These are phyloP conservation scores for Bryoglossum gracile DNA, from an alignment of 495 filamentous ascomycete genomes.

Conservation along the genomic window DNA sequence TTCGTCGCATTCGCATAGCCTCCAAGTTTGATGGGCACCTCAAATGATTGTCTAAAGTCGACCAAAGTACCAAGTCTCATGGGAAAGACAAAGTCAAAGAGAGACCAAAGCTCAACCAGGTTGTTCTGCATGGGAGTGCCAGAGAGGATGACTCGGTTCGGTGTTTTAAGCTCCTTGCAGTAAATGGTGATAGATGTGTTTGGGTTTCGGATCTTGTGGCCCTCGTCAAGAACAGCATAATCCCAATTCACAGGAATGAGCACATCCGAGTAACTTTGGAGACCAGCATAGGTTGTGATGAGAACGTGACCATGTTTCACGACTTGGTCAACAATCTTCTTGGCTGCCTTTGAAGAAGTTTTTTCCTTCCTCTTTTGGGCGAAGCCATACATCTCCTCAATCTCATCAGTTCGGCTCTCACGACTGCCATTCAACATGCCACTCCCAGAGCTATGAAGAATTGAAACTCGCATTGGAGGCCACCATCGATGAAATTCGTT, in stretches of 20 bases:
- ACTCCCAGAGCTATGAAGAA: conserved; percentile 89
- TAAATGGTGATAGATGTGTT: conserved; percentile 86
- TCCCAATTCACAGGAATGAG: conserved; percentile 81
- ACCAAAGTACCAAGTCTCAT: conserved; percentile 91
- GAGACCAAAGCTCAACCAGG: conserved; percentile 88
- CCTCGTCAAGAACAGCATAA: conserved; percentile 92
- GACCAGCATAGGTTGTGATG: conserved; percentile 88
- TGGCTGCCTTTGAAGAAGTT: conserved; percentile 56
- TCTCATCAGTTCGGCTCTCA: conserved; percentile 67
- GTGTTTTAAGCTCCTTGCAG: conserved; percentile 83
- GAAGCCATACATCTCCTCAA: conserved; percentile 38
- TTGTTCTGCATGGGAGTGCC: conserved; percentile 99
- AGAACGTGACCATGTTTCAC: conserved; percentile 84
- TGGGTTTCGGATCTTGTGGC: conserved; percentile 95
- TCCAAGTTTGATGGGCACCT: conserved; percentile 82
- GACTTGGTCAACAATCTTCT: conserved; percentile 74
- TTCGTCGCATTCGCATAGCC: conserved; percentile 93
- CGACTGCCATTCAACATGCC: conserved; percentile 80
- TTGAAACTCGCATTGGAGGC: conserved; percentile 89
- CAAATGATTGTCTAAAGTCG: conserved; percentile 81
- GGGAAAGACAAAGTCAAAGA: conserved; percentile 94
- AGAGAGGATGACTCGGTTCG: conserved; percentile 85
- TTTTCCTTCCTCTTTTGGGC: conserved; percentile 31
- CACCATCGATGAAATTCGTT: conserved; percentile 98
- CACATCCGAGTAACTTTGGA: conserved; percentile 76